Conservation (phyloP, 139 green algal genomes). For the Asterochloris sp. region DNA sequence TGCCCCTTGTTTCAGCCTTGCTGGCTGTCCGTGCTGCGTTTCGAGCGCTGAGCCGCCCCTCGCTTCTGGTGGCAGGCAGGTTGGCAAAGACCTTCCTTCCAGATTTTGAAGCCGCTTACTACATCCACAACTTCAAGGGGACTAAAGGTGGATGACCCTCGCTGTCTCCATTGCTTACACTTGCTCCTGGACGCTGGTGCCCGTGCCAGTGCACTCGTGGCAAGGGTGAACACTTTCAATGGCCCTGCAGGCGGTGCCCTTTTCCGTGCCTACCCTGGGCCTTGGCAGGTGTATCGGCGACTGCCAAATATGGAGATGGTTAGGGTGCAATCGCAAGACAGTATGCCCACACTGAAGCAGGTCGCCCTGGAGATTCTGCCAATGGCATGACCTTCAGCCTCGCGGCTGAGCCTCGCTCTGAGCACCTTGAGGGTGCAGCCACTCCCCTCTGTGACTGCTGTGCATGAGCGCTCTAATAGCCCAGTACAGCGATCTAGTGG, state of each 20-base stretch:
- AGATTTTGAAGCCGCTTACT: slow-evolving; percentile 59
- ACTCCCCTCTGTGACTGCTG: no score
- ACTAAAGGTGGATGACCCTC: slow-evolving; percentile 24
- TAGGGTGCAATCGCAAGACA: slow-evolving; percentile 53
- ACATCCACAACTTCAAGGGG: slow-evolving; percentile 92
- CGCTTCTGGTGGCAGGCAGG: slow-evolving; percentile 8
- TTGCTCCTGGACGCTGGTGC: neutral
- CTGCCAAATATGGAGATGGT: slow-evolving; percentile 21
- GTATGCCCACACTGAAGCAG: slow-evolving; percentile 68
- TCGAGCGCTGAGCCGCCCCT: no score
- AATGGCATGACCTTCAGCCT: neutral
- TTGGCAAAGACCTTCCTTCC: slow-evolving; percentile 65
- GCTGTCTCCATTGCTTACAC: neutral
- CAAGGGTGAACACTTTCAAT: neutral
- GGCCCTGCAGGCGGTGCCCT: slow-evolving; percentile 37
- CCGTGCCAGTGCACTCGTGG: neutral
- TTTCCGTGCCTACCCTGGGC: slow-evolving; percentile 77
- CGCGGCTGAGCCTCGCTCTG: no score
- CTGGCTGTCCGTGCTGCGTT: neutral
- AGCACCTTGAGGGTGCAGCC: no score
- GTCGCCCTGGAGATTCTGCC: slow-evolving; percentile 81
- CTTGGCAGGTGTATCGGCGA: slow-evolving; percentile 74
- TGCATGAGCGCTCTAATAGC: no score
- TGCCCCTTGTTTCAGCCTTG: no score
- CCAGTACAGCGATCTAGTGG: no score